phyloP scores from a whole-genome alignment of 306 rosid species.

The Pyrus pyrifolia region DNA sequence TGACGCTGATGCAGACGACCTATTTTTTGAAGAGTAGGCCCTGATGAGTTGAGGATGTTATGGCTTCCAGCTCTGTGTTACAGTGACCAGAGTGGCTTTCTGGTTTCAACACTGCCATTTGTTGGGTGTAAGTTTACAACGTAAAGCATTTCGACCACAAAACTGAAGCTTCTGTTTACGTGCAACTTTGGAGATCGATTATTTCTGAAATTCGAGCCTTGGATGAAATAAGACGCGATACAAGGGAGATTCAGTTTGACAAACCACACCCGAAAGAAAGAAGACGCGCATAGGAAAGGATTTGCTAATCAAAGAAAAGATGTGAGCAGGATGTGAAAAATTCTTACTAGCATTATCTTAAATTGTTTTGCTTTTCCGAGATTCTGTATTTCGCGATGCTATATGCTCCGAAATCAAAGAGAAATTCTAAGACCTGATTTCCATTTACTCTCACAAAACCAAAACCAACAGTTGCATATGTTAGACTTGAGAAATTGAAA shows the following conservation, averaged over 20 bases:
- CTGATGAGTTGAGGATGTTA: neutral
- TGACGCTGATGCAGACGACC: neutral
- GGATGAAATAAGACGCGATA: neutral
- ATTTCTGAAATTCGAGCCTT: neutral
- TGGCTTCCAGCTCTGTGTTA: neutral
- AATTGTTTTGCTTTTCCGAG: neutral
- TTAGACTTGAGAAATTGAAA: neutral
- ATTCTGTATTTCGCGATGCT: neutral
- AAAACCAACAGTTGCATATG: neutral
- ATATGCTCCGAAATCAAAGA: neutral
- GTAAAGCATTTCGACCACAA: neutral
- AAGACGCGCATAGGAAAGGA: too few relatives aligned
- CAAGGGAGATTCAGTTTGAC: neutral
- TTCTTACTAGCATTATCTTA: neutral
- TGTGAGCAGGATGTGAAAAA: neutral
- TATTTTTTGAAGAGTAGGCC: neutral
- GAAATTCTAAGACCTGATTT: neutral
- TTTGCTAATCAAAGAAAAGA: neutral
- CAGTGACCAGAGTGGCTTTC: neutral
- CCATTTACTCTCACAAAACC: neutral
- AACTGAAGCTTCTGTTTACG: neutral
- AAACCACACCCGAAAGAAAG: neutral
- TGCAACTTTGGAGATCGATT: neutral
- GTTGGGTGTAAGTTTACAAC: neutral
- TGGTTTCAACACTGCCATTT: neutral